Evolutionary conservation across 768 basidiomycete genomes (phyloP), one percentile per base, ranked within the genome.

Genomic region (Stropharia rugosoannulata): DNA sequence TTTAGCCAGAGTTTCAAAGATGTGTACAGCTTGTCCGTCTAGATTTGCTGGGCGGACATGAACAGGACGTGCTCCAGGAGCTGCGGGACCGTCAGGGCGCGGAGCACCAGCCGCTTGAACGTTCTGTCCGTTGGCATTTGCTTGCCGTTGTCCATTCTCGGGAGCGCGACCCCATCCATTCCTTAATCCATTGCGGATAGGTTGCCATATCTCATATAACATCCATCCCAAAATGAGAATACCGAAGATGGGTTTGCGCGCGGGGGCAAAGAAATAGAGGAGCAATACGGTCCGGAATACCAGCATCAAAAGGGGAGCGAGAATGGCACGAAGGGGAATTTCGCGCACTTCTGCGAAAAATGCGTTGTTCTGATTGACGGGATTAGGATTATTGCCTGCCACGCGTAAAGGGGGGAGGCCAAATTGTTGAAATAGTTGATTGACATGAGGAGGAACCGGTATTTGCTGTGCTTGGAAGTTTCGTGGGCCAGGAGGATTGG

Each of bases 261-360:
- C 79, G 0, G 89, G 89, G 4, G 86, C 85, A 63, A 91, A 85
- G 68, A 91, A 89, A 68, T 90, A 91, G 3, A 91, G 75, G 27
- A 91, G 73, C 11, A 91, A 75, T 11, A 81, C 62, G 3, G 85
- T 88, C 51, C 89, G 85, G 63, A 90, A 75, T 6, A 81, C 54
- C n/a, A 90, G 77, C 78, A 90, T 80, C 51, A 85, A 61, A 12
- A 90, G 65, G 0, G 89, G 86, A n/a, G 82, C 76, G 40, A 90
- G 62, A 5, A 90, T 75, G 4, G 87, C 86, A 29, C 89, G 84
- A 19, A 90, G 53, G 4, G 85, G 85, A 38, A 89, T 73, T 46
- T 84, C 83, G 37, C 81, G 80, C 12, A 86, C 64, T 55, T 80
- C 78, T 40, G 68, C 70, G 12, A 68, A 56, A 37, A 64, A 60